Evolutionary conservation across 805 yeast genomes (phyloP).

Genomic region (Millerago galiae): DNA sequence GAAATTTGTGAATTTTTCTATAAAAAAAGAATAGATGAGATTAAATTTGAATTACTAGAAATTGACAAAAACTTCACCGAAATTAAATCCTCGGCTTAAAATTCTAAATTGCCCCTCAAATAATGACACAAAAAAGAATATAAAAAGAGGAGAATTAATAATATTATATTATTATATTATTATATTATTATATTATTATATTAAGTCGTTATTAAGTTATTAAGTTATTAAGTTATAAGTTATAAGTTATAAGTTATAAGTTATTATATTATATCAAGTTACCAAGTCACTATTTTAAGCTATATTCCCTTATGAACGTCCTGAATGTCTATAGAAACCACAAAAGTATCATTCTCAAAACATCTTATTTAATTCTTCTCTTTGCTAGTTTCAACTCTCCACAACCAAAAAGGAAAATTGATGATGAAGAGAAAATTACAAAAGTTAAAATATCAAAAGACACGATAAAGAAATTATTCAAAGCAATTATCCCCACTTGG

Average conservation of each 20-base stretch:
- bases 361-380: constrained; percentile 21
- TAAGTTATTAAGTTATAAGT: too few relatives aligned
- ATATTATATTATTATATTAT: too few relatives aligned
- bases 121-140: constrained; percentile 1
- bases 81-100: constrained; percentile 1
- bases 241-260: too few relatives aligned
- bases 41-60: constrained; percentile 8
- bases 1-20: constrained; percentile 20
- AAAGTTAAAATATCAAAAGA: constrained; percentile 8
- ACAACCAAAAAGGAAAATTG: constrained; percentile 5
- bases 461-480: constrained; percentile 11
- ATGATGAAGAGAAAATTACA: neutral
- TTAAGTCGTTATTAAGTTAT: too few relatives aligned
- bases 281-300: too few relatives aligned
- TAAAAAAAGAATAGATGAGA: constrained; percentile 11
- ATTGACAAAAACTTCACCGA: too few relatives aligned
- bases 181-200: too few relatives aligned
- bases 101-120: constrained; percentile 2
- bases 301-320: too few relatives aligned
- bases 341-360: constrained; percentile 17
- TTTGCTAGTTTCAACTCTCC: constrained; percentile 21
- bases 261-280: too few relatives aligned
- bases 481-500: constrained; percentile 19
- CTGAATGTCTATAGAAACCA: too few relatives aligned
- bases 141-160: too few relatives aligned